Evolutionary conservation across 2,329 filamentous ascomycete species (phyloP).

Genomic region (Fusarium continuum): DNA sequence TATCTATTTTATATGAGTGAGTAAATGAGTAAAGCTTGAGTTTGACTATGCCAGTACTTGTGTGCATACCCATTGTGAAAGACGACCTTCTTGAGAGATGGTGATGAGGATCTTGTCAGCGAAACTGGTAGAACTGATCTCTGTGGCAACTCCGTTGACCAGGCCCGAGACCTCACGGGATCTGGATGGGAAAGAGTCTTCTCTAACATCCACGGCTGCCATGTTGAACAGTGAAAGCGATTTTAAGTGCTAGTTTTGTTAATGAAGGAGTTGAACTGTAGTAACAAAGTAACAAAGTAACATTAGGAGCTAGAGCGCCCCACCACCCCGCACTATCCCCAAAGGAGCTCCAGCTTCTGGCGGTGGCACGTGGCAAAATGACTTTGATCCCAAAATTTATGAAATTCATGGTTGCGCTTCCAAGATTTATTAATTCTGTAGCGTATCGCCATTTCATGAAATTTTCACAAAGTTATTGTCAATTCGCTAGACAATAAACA

Average conservation of each 20-base stretch:
- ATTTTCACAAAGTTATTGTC: constrained; percentile 17
- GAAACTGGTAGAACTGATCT: constrained; percentile 78
- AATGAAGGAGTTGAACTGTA: constrained; percentile 21
- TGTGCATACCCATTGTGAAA: constrained; percentile 94
- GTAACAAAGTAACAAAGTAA: no score
- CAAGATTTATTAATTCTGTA: constrained; percentile 13
- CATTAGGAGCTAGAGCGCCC: constrained; percentile 12
- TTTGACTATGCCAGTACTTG: neutral
- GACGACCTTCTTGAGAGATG: constrained; percentile 82
- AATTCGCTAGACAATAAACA: constrained; percentile 4
- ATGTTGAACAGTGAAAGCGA: constrained; percentile 48
- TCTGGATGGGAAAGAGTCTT: constrained; percentile 73
- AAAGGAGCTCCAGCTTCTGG: constrained; percentile 44
- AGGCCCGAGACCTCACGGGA: constrained; percentile 67
- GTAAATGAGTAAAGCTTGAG: neutral
- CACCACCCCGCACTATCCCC: constrained; percentile 50
- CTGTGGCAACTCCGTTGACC: constrained; percentile 75
- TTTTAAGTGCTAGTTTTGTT: no score
- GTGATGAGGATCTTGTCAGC: constrained; percentile 92
- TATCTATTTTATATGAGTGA: constrained; percentile 64
- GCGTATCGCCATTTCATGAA: constrained; percentile 21
- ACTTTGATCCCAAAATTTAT: constrained; percentile 49
- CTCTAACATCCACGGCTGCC: constrained; percentile 53
- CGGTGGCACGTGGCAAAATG: constrained; percentile 52
- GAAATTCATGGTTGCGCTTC: constrained; percentile 18